Evolutionary conservation across 2,329 filamentous ascomycete genomes (phyloP).

Genomic region (Aspergillaceae sp.): DNA sequence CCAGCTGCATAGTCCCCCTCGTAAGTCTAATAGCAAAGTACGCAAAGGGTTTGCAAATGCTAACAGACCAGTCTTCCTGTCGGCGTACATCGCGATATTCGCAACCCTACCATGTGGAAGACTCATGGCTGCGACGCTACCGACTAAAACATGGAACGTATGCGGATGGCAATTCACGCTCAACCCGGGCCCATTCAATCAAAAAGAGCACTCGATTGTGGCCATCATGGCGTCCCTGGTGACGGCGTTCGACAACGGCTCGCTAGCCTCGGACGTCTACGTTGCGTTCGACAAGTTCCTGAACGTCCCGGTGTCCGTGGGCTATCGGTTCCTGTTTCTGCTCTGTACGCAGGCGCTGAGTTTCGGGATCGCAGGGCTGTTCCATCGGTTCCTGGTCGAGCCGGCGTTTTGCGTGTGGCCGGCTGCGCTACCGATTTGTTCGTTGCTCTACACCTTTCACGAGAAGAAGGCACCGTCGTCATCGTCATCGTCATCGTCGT

Average conservation of each 20-base stretch:
- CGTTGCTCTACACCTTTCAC: constrained; percentile 13
- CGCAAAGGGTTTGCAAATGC: neutral
- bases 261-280: constrained; percentile 10
- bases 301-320: constrained; percentile 5
- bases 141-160: constrained; percentile 1
- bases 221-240: constrained; percentile 8
- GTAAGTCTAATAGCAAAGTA: neutral
- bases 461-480: constrained; percentile 29
- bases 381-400: constrained; percentile 48
- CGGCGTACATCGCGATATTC: neutral
- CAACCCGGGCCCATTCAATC: constrained; percentile 6
- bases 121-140: constrained; percentile 2
- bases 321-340: constrained; percentile 20
- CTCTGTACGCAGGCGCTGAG: constrained; percentile 59
- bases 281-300: constrained; percentile 14
- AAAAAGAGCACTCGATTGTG: constrained; percentile 8
- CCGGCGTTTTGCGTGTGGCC: constrained; percentile 56
- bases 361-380: constrained; percentile 57
- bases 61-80: neutral
- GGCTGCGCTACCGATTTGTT: constrained; percentile 34
- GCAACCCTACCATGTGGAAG: constrained; percentile 3
- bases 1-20: constrained; percentile 6
- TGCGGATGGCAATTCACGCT: constrained; percentile 3
- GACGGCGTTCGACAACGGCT: constrained; percentile 7
- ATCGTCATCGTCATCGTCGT: too few relatives aligned